phyloP scores from a whole-genome alignment of 2,329 filamentous ascomycete genomes.

The Calonectria multiphialidica region DNA sequence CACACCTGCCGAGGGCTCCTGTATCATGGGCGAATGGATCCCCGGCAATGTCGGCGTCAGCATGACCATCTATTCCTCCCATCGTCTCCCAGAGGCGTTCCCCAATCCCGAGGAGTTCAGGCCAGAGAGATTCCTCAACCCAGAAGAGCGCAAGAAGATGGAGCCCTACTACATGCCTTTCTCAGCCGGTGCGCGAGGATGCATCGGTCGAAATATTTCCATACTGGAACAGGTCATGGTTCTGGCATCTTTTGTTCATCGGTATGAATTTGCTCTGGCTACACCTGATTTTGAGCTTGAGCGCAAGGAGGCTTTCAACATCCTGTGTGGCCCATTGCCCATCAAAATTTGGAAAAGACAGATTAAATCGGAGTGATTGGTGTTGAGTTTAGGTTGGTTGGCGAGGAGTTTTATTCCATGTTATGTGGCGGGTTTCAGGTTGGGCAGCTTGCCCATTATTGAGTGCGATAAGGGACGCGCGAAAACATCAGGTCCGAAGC shows the following conservation, averaged over 20 bases:
- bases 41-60: conserved; percentile 51
- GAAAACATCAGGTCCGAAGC: too few species aligned
- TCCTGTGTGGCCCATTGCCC: conserved; percentile 16
- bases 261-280: conserved; percentile 52
- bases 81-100: conserved; percentile 53
- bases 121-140: conserved; percentile 54
- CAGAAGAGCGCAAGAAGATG: conserved; percentile 44
- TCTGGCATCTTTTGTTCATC: conserved; percentile 54
- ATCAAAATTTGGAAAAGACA: conserved; percentile 28
- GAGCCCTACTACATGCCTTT: conserved; percentile 53
- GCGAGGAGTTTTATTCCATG: too few species aligned
- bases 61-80: conserved; percentile 50
- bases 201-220: conserved; percentile 52
- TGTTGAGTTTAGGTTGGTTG: background rate
- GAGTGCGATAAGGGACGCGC: too few species aligned
- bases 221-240: conserved; percentile 58
- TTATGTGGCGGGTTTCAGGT: too few species aligned
- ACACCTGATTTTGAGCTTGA: conserved; percentile 16
- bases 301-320: conserved; percentile 26
- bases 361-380: background rate
- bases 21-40: conserved; percentile 44
- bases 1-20: conserved; percentile 42
- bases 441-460: too few species aligned
- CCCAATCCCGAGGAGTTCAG: conserved; percentile 51
- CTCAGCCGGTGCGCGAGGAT: conserved; percentile 52